These are phyloP conservation scores for Solanum chmielewskii DNA, from an alignment of 257 asterid genomes.

Conservation along the genomic window DNA sequence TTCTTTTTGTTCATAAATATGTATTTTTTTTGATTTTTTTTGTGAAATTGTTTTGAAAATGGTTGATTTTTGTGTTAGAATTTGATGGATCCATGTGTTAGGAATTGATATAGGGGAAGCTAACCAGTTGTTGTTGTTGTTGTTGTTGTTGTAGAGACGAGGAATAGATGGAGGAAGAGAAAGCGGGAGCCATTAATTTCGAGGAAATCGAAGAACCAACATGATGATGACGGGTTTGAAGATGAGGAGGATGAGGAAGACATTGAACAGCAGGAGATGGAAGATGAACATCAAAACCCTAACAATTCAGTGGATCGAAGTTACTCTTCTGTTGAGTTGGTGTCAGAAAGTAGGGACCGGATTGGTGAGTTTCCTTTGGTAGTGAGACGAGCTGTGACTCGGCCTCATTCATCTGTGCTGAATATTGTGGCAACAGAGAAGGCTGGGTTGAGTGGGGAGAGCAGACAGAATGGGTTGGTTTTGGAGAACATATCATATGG, in stretches of 20 bases:
- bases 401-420: slow-evolving; percentile 78
- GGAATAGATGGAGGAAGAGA: slow-evolving; percentile 93
- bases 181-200: slow-evolving; percentile 54
- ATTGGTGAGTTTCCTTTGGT: slow-evolving; percentile 66
- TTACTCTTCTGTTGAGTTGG: slow-evolving; percentile 37
- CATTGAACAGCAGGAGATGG: slow-evolving; percentile 2
- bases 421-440: slow-evolving; percentile 53
- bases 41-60: neutral
- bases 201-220: slow-evolving; percentile 47
- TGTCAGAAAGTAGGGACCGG: slow-evolving; percentile 39
- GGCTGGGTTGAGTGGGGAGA: slow-evolving; percentile 46
- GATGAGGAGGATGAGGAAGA: slow-evolving; percentile 81
- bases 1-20: neutral
- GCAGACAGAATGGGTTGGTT: slow-evolving; percentile 30
- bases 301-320: slow-evolving; percentile 18
- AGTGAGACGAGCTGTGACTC: slow-evolving; percentile 43
- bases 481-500: slow-evolving; percentile 91
- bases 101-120: neutral
- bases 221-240: slow-evolving; percentile 61
- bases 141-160: slow-evolving; percentile 36
- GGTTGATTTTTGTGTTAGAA: neutral
- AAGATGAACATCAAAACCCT: slow-evolving; percentile 30
- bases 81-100: neutral
- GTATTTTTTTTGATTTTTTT: neutral
- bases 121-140: neutral